A percentile compares a stretch with the other conserved stretches of the same genome.
Evolutionary conservation across 768 basidiomycete species (phyloP).

Genomic region (Saitozyma podzolica): DNA sequence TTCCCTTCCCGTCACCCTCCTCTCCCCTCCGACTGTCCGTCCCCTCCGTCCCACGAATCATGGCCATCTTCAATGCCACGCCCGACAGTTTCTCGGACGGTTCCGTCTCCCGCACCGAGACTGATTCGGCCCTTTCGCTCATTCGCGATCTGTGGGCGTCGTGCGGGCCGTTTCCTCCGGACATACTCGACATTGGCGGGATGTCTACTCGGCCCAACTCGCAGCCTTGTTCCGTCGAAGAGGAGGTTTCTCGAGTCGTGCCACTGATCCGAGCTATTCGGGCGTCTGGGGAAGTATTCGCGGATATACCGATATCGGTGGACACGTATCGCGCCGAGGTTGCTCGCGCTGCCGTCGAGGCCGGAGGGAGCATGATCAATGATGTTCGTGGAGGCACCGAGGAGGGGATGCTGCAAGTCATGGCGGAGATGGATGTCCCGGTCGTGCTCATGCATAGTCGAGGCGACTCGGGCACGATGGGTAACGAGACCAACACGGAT

Average conservation of each 20-base stretch:
- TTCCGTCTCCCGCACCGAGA: constrained; percentile 58
- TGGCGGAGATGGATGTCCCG: constrained; percentile 68
- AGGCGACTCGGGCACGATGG: constrained; percentile 75
- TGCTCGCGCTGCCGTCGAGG: constrained; percentile 68
- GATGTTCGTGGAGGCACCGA: constrained; percentile 76
- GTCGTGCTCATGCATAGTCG: constrained; percentile 93
- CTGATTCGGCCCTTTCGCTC: constrained; percentile 61
- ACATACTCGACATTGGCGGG: constrained; percentile 89
- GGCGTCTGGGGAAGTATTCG: constrained; percentile 20
- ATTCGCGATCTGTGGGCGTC: constrained; percentile 15
- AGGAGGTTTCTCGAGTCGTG: constrained; percentile 72
- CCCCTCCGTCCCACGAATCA: constrained; percentile 61
- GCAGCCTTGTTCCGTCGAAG: constrained; percentile 59
- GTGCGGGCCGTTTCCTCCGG: constrained; percentile 55
- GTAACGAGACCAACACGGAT: constrained; percentile 59
- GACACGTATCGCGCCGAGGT: constrained; percentile 88
- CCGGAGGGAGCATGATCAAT: constrained; percentile 91
- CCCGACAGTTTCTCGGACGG: constrained; percentile 98
- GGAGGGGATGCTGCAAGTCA: constrained; percentile 67
- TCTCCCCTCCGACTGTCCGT: constrained; percentile 23
- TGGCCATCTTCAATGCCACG: constrained; percentile 90
- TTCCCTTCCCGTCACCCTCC: constrained; percentile 34
- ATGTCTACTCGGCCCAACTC: constrained; percentile 82
- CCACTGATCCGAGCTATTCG: constrained; percentile 69
- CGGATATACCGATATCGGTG: constrained; percentile 66